Evolutionary conservation across 768 basidiomycete species (phyloP), one percentile per base, ranked within the genome.

Genomic region (Mycena galopus): DNA sequence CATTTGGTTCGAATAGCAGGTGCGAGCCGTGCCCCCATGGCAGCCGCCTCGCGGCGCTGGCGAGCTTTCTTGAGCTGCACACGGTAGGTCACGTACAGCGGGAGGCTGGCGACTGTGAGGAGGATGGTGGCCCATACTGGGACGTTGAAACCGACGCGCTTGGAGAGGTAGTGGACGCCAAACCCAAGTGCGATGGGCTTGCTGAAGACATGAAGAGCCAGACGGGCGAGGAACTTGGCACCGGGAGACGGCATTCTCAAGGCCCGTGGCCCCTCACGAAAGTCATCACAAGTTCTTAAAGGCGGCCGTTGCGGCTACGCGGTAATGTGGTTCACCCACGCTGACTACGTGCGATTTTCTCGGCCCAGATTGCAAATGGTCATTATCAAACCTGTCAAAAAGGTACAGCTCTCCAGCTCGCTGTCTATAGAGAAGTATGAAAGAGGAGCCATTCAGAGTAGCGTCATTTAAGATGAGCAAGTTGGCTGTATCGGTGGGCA

Each of bases 391-490:
- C 17, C 42, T 37, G 35, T 16, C 17, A 3, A 16, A 10, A 10
- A 39, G 39, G 39, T 14, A 39, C 39, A 35, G 33, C 33, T 12
- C 12, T 6, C 6, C 7, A 35, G 33, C 6, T 35, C 12, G 33
- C 7, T 35, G 33, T 35, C 33, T 6, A 35, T 6, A 35, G 12
- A 35, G 12, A 35, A 6, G 12, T 12, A 35, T 35, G 7, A 12
- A 35, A 6, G 6, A 35, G 7, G 6, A 6, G 12, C 33, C 7
- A 35, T 16, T 50, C 47, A 55, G 51, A 47, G 4, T 42, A 59
- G 90, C 92, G 75, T 95, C 95, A 86, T 95, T 96, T 85, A 89
- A 96, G 73, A 94, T 87, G 78, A 96, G 85, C 79, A 90, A 73
- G 84, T 96, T 96, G 44, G 88, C 83, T 3, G 94, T 92, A 50